phyloP scores from a whole-genome alignment of 2,329 filamentous ascomycete genomes.

The Dendryphion nanum region DNA sequence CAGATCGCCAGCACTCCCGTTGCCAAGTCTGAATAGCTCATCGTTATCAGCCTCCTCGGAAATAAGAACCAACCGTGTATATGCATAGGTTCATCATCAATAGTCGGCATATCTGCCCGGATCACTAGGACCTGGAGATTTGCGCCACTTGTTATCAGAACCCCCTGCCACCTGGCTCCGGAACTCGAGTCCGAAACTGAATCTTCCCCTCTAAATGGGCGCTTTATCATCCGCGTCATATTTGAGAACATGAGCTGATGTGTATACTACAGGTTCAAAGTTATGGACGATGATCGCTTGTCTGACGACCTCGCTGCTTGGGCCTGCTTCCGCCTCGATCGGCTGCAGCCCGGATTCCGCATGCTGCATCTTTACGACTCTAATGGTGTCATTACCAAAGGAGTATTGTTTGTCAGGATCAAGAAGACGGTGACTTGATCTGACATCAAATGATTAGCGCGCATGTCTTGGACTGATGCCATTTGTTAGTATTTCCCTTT shows the following conservation, averaged over 20 bases:
- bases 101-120: no score
- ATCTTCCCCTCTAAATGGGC: neutral
- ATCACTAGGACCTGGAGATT: no score
- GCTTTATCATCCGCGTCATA: neutral
- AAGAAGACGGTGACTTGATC: constrained; percentile 52
- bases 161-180: no score
- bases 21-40: no score
- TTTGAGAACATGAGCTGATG: constrained; percentile 9
- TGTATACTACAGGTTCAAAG: constrained; percentile 62
- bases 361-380: constrained; percentile 74
- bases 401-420: constrained; percentile 72
- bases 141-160: no score
- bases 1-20: no score
- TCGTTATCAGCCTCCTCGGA: no score
- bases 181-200: no score
- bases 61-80: no score
- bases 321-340: constrained; percentile 84
- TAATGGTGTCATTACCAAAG: constrained; percentile 64
- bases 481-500: constrained; percentile 1
- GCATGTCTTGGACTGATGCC: no score
- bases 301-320: constrained; percentile 77
- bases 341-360: constrained; percentile 71
- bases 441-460: no score
- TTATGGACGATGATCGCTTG: constrained; percentile 82
- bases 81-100: no score